Base-by-base conservation (phyloP, 352 stramenopile species). In the Globisporangium acanthophoron region DNA sequence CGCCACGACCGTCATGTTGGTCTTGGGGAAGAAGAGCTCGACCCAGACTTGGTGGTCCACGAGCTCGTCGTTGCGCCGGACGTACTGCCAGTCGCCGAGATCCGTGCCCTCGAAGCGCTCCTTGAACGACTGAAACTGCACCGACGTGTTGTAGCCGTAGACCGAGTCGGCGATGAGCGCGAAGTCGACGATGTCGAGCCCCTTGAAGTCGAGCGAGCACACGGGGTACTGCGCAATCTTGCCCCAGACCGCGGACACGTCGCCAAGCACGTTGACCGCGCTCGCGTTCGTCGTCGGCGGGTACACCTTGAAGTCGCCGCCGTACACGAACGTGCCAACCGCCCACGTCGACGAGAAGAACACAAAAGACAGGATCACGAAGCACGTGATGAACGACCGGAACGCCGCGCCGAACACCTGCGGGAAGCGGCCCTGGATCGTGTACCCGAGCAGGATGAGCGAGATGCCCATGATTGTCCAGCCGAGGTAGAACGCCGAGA, bases 261-360 rank as follows among this genome's bases (percentile, higher is more conserved):
- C 65, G 33, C 46, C 54, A 27, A 77, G 54, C 33, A 78, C 54
- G 47, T 65, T 56, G 3, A 66, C 24, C 20, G 58, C 40, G 1
- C 47, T 37, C 5, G 50, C 24, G 60, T 67, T 65, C 3, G 50
- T 33, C 7, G 60, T 57, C 3, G 85, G 85, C 29, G 81, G 83
- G 60, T 78, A 80, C 12, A 95, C 80, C 29, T 88, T 74, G 58
- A 95, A 95, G 63, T 92, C 79, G 15, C 80, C 83, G 33, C 83
- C 85, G 49, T 88, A 68, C n/a, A 95, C 81, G 55, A 95, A 95
- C 21, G 83, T 95, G 44, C 85, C 85, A 31, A 95, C 71, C n/a
- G 77, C 81, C 78, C 83, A 95, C 48, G 83, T 88, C 16, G 83
- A 92, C 52, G 85, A 89, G 64, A 95, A 95, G 64, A 95, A 95